Conservation (phyloP, 2,329 filamentous ascomycete genomes). For the Mariannaea sp. region DNA sequence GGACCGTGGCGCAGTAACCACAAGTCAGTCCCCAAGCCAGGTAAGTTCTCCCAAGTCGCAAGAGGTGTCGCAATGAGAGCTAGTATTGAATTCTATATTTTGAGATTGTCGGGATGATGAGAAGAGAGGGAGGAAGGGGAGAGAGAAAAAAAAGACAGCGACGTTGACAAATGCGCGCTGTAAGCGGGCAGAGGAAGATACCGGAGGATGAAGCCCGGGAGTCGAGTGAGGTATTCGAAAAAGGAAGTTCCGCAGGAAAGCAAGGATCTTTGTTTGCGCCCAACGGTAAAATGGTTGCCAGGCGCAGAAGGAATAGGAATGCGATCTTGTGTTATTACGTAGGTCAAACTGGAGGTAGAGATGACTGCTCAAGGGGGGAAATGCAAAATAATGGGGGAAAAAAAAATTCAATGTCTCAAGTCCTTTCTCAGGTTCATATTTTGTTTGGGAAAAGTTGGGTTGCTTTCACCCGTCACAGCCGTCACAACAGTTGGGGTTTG, state of each 20-base stretch:
- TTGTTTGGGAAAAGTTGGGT: too few species aligned
- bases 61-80: not conserved
- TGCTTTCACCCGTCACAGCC: too few species aligned
- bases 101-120: not conserved
- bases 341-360: not conserved
- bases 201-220: constrained; percentile 29
- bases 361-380: not conserved
- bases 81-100: not conserved
- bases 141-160: constrained; percentile 47
- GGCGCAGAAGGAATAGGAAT: constrained; percentile 3
- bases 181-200: constrained; percentile 18
- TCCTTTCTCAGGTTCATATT: too few species aligned
- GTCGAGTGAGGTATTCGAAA: not conserved
- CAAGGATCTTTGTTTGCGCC: not conserved
- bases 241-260: not conserved
- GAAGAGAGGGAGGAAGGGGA: too few species aligned
- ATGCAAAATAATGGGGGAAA: not conserved
- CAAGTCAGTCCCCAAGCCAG: constrained; percentile 23
- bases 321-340: too few species aligned
- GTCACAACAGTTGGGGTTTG: too few species aligned
- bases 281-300: not conserved
- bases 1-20: constrained; percentile 25
- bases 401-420: too few species aligned
- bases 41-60: not conserved
- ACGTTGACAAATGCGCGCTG: constrained; percentile 22